Evolutionary conservation across 495 filamentous ascomycete genomes (phyloP).

Genomic region (Cercophora sp.): DNA sequence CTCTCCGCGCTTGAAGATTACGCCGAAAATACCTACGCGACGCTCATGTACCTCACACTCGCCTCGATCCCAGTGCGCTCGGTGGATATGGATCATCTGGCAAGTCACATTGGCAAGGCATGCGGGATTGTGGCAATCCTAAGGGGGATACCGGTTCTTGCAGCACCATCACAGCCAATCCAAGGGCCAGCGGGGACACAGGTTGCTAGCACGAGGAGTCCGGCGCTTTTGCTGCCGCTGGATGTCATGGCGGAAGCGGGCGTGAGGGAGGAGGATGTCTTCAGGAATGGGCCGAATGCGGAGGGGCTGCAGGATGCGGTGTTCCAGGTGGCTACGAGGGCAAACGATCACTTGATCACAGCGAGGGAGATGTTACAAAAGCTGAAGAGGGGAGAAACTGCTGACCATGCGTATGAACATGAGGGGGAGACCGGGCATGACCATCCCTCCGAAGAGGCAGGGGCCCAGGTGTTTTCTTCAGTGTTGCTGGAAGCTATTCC

Average conservation of each 20-base stretch:
- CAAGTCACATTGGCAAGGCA: constrained; percentile 91
- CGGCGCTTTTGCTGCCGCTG: constrained; percentile 64
- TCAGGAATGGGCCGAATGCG: constrained; percentile 72
- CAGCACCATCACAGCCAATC: constrained; percentile 64
- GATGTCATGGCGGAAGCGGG: constrained; percentile 82
- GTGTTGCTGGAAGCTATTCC: constrained; percentile 77
- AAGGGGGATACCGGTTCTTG: constrained; percentile 77
- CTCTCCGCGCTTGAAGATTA: constrained; percentile 77
- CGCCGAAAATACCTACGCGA: constrained; percentile 90
- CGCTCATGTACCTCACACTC: constrained; percentile 84
- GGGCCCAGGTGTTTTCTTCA: constrained; percentile 65
- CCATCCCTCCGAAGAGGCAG: constrained; percentile 45
- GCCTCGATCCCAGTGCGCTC: constrained; percentile 70
- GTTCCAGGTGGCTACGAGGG: constrained; percentile 85
- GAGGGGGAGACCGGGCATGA: constrained; percentile 71
- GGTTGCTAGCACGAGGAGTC: constrained; percentile 34
- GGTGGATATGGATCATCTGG: constrained; percentile 85
- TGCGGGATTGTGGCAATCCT: constrained; percentile 81
- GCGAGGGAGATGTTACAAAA: constrained; percentile 85
- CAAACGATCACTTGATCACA: constrained; percentile 93
- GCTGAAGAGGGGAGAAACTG: constrained; percentile 63
- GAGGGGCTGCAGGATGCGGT: constrained; percentile 81
- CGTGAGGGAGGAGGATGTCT: constrained; percentile 82
- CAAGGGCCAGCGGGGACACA: constrained; percentile 34
- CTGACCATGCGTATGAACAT: constrained; percentile 84